These are phyloP conservation scores for Scalesia atractyloides DNA, from an alignment of 129 eudicot species.

Conservation along the genomic window DNA sequence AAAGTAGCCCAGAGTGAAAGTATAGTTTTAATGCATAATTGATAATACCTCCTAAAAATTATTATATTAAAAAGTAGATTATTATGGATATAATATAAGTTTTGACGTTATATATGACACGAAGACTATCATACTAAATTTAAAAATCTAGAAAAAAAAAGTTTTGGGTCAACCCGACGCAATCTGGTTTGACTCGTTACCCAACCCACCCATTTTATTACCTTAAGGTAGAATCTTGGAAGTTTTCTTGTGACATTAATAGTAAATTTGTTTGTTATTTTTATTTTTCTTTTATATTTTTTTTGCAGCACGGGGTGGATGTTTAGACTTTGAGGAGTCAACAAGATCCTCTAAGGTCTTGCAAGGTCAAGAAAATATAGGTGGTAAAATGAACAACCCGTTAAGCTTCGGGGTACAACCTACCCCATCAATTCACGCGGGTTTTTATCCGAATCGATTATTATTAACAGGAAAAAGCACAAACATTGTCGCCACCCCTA, in stretches of 20 bases:
- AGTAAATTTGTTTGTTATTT: neutral
- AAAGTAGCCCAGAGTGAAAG: conserved; percentile 4
- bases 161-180: neutral
- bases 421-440: conserved; percentile 30
- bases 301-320: conserved; percentile 61
- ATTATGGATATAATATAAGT: neutral
- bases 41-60: neutral
- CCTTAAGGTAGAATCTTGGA: neutral
- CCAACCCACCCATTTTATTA: neutral
- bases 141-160: neutral
- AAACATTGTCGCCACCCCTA: conserved; percentile 31
- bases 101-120: neutral
- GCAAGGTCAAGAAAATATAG: conserved; percentile 99
- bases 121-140: neutral
- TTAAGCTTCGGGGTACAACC: conserved; percentile 54
- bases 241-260: conserved; percentile 10
- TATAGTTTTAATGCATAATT: neutral
- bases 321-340: conserved; percentile 87
- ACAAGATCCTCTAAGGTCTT: conserved; percentile 96
- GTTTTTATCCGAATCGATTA: conserved; percentile 36
- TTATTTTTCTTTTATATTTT: conserved; percentile 8
- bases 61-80: neutral
- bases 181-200: neutral
- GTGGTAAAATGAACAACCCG: conserved; percentile 57
- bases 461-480: conserved; percentile 40